Percentiles rank a stretch among this genome's conserved stretches.
These are phyloP conservation scores for Diaporthe velutina DNA, from an alignment of 2,329 filamentous ascomycete genomes.

Conservation along the genomic window DNA sequence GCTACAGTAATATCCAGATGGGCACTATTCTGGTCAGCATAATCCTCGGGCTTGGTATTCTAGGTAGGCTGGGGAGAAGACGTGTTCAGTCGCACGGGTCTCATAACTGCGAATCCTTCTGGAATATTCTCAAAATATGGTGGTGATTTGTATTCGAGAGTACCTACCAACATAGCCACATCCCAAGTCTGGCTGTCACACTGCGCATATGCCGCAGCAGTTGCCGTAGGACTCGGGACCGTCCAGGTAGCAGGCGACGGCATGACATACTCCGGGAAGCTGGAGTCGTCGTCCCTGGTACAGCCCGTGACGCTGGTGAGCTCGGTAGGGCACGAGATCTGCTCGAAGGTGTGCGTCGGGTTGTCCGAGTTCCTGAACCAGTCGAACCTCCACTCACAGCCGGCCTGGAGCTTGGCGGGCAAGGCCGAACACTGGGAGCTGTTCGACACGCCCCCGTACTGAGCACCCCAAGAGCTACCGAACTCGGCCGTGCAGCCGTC, in stretches of 20 bases:
- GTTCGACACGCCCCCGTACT: constrained; percentile 61
- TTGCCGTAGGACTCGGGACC: constrained; percentile 34
- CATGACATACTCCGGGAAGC: constrained; percentile 37
- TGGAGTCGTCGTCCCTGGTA: constrained; percentile 35
- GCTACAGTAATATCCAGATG: constrained; percentile 12
- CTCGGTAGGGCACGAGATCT: constrained; percentile 60
- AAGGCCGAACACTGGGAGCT: constrained; percentile 58
- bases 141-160: not conserved
- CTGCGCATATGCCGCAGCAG: constrained; percentile 35
- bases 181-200: constrained; percentile 39
- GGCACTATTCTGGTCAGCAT: constrained; percentile 17
- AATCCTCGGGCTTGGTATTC: no score
- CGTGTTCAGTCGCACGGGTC: not conserved
- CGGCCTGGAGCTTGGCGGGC: constrained; percentile 58
- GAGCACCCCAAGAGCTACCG: constrained; percentile 41
- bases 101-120: no score
- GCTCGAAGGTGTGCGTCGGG: constrained; percentile 58
- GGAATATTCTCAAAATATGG: not conserved
- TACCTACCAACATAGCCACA: constrained; percentile 31
- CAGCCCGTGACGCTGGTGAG: constrained; percentile 58
- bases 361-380: constrained; percentile 67
- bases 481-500: constrained; percentile 32
- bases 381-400: constrained; percentile 66
- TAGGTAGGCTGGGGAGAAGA: accelerated
- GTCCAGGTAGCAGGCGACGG: constrained; percentile 35